Percentiles rank a stretch among this genome's conserved stretches.
These are phyloP conservation scores for Komagataea norvegica DNA, from an alignment of 1,139 yeast genomes.

Conservation along the genomic window DNA sequence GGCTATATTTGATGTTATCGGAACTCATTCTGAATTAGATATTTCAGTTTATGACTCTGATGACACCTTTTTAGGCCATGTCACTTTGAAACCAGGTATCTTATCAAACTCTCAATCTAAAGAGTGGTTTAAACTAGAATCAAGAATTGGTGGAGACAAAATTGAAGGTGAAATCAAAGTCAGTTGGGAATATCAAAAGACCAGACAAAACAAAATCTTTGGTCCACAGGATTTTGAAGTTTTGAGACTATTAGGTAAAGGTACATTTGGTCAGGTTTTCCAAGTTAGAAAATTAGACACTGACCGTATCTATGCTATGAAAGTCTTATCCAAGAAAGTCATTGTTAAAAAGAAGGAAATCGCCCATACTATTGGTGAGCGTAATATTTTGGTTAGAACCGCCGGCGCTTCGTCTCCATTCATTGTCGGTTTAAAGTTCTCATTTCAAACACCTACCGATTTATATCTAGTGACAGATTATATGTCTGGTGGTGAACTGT, in stretches of 20 bases:
- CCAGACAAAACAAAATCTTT: constrained; percentile 60
- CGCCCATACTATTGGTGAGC: constrained; percentile 96
- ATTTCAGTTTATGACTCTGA: constrained; percentile 83
- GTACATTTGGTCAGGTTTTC: constrained; percentile 96
- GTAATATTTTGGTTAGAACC: constrained; percentile 89
- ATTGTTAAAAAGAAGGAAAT: constrained; percentile 95
- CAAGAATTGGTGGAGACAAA: constrained; percentile 71
- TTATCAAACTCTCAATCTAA: constrained; percentile 40
- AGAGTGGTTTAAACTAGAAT: constrained; percentile 70
- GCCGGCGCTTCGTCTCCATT: constrained; percentile 81
- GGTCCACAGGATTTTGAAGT: constrained; percentile 95
- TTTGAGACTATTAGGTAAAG: constrained; percentile 84
- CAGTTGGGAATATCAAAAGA: constrained; percentile 66
- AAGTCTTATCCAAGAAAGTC: constrained; percentile 86
- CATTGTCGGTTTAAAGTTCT: constrained; percentile 89
- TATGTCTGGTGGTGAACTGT: constrained; percentile 97
- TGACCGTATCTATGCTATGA: constrained; percentile 92
- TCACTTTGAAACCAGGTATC: constrained; percentile 65
- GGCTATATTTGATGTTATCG: constrained; percentile 87
- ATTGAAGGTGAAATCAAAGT: constrained; percentile 76
- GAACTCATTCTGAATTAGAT: constrained; percentile 75
- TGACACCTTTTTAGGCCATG: constrained; percentile 84
- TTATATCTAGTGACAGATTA: constrained; percentile 91
- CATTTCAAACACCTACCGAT: constrained; percentile 92
- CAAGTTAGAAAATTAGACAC: constrained; percentile 91